Base-by-base conservation (phyloP, 2,329 filamentous ascomycete genomes). In the Neoscytalidium dimidiatum region DNA sequence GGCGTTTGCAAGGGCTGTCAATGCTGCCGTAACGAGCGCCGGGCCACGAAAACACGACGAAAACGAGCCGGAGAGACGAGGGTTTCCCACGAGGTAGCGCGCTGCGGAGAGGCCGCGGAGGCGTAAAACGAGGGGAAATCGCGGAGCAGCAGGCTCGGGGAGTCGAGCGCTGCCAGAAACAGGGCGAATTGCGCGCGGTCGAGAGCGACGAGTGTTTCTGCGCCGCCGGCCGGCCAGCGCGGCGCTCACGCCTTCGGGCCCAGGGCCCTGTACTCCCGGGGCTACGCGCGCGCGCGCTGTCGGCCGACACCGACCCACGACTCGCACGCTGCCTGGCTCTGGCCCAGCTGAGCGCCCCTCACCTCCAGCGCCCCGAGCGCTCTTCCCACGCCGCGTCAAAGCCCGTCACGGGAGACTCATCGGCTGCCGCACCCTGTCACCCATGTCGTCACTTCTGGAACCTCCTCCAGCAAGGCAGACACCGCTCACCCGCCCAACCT, bases 21-120 rank as follows among this genome's bases (percentile, higher is more conserved):
- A 6, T 43, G 23, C 28, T 44, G 26, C 33, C n/a, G 33, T 9
- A 49, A 43, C 9, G 21, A 21, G 23, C 33, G n/a, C 23, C 14
- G 14, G 38, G 38, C 41, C 23, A 64, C 62, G 62, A 64, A 64
- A 64, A 64, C 62, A 38, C 38, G 48, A 64, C 62, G 62, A 64
- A 64, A 64, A 64, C 48, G 23, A 64, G 17, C 51, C 62, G 62
- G 62, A 46, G 62, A 62, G 4, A 21, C 26, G 38, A 60, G 56
- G 56, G 26, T 60, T 41, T 44, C 56, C 56, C 56, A 46, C 41
- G 56, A 41, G 56, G 56, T 60, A 60, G 56, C 38, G 56, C 46
- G 56, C 13, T 38, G 56, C 44, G 56, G 41, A 46, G 38, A 60
- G 38, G 33, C n/a, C 7, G 26, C 35, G 35, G 41, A 60, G 56